These are phyloP conservation scores for Hypomyces rosellus DNA, from an alignment of 2,329 filamentous ascomycete species.

Conservation along the genomic window DNA sequence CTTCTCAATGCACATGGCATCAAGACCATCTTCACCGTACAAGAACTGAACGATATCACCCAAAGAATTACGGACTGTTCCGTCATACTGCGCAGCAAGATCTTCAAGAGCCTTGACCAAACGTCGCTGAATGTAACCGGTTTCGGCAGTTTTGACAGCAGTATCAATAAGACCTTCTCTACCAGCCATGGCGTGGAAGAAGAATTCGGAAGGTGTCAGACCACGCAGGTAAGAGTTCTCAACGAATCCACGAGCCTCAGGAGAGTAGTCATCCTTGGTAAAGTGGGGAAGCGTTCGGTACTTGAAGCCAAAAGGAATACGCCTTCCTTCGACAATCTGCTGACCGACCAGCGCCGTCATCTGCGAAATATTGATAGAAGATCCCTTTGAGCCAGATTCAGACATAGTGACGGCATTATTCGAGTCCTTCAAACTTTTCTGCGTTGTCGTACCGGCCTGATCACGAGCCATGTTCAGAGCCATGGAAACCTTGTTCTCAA, in stretches of 20 bases:
- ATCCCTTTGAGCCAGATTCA: slow-evolving; percentile 94
- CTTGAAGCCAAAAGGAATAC: slow-evolving; percentile 98
- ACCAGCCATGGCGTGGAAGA: slow-evolving; percentile 99
- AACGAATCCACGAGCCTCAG: slow-evolving; percentile 93
- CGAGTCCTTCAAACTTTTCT: slow-evolving; percentile 85
- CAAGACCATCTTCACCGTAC: slow-evolving; percentile 94
- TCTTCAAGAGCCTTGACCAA: slow-evolving; percentile 97
- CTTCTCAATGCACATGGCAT: slow-evolving; percentile 88
- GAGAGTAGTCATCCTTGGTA: slow-evolving; percentile 98
- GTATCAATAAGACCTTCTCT: slow-evolving; percentile 99
- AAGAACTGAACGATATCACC: slow-evolving; percentile 96
- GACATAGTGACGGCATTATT: slow-evolving; percentile 98
- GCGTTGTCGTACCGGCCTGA: slow-evolving; percentile 85
- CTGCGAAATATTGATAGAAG: slow-evolving; percentile 98
- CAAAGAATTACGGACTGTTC: slow-evolving; percentile 92
- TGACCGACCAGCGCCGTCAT: slow-evolving; percentile 98
- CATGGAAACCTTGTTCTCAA: slow-evolving; percentile 94
- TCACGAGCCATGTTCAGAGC: slow-evolving; percentile 94
- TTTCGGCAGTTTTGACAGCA: slow-evolving; percentile 98
- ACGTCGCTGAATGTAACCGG: slow-evolving; percentile 97
- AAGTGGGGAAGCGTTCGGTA: slow-evolving; percentile 96
- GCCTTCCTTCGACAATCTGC: slow-evolving; percentile 96
- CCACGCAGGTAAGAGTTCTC: slow-evolving; percentile 98
- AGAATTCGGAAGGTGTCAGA: slow-evolving; percentile 92
- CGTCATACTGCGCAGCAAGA: slow-evolving; percentile 94